Conservation (phyloP, 176 grass and related monocot species). For the Raddia guianensis region DNA sequence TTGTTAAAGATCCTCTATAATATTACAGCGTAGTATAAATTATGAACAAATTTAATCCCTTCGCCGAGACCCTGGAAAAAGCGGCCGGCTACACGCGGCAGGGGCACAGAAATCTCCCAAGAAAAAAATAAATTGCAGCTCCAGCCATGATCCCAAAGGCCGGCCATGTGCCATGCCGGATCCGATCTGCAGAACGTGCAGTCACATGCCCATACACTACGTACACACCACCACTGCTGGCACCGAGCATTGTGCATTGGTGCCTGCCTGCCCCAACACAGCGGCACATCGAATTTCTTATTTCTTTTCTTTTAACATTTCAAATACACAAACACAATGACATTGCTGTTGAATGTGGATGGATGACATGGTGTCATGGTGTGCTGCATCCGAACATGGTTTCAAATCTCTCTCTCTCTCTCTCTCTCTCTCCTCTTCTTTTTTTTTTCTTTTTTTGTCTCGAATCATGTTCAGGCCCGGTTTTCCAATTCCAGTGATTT, state of each 20-base stretch:
- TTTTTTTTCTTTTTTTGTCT: no score
- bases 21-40: no score
- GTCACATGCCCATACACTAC: constrained; percentile 22
- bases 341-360: not conserved
- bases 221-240: no score
- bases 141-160: not conserved
- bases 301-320: not conserved
- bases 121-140: not conserved
- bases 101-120: not conserved
- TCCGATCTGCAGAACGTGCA: constrained; percentile 36
- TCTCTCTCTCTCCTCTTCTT: no score
- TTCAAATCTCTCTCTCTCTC: no score
- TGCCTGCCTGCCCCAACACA: not conserved
- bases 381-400: not conserved
- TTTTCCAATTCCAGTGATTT: no score
- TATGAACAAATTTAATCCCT: no score
- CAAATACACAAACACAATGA: not conserved
- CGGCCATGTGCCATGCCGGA: constrained; percentile 46
- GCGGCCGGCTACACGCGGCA: not conserved
- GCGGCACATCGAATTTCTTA: not conserved
- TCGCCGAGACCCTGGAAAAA: not conserved
- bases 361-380: no score
- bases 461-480: no score
- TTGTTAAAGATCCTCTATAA: no score
- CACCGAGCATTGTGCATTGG: not conserved